Conservation (phyloP, 164 flowering plant species). For the grape (Vitis vinifera) region DNA sequence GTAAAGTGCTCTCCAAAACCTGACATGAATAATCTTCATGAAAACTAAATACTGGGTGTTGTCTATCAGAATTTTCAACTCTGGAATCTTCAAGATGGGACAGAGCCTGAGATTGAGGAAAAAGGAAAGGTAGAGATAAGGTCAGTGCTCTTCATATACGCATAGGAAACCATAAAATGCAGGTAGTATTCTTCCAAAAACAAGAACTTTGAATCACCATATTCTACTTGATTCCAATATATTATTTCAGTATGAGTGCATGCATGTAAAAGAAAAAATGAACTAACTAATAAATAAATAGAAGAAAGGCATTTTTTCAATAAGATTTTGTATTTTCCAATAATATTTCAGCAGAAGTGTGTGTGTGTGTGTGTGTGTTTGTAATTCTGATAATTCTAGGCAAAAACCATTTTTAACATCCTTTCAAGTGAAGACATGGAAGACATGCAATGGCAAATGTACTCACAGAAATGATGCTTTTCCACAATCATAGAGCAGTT, state of each 20-base stretch:
- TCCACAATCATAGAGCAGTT: too few relatives aligned
- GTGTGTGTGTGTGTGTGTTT: too few relatives aligned
- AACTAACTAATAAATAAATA: not conserved
- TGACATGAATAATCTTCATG: slow-evolving; percentile 6
- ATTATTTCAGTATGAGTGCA: too few relatives aligned
- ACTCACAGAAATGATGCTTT: too few relatives aligned
- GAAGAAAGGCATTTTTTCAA: not conserved
- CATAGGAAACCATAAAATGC: not conserved
- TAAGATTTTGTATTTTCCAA: too few relatives aligned
- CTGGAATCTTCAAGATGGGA: slow-evolving; percentile 22
- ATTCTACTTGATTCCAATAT: not conserved
- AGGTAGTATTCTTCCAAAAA: not conserved
- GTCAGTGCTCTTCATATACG: not conserved
- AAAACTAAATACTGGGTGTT: not conserved
- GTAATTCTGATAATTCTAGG: too few relatives aligned
- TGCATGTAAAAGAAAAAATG: not conserved
- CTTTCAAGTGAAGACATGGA: too few relatives aligned
- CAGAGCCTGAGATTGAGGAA: slow-evolving; percentile 37
- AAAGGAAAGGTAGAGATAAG: not conserved
- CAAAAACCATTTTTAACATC: too few relatives aligned
- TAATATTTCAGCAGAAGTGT: too few relatives aligned
- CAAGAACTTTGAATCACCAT: not conserved
- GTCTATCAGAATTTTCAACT: not conserved
- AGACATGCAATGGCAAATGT: too few relatives aligned
- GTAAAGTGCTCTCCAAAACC: slow-evolving; percentile 14